Evolutionary conservation across 306 rosid species (phyloP).

Genomic region (Glycine soja): DNA sequence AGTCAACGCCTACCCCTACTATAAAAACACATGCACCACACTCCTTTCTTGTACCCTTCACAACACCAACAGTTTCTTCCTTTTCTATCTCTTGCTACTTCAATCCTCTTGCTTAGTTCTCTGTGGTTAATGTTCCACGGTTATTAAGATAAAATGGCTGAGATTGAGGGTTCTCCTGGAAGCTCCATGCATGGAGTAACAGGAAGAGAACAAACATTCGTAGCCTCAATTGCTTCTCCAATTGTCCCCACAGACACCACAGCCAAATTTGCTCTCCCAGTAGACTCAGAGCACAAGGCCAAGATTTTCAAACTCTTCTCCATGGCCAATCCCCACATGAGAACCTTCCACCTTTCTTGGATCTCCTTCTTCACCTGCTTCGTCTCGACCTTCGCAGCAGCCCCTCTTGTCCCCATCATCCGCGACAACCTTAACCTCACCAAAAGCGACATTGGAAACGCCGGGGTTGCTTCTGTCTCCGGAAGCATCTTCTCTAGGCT

Average conservation of each 20-base stretch:
- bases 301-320: slow-evolving; percentile 79
- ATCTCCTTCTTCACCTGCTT: slow-evolving; percentile 89
- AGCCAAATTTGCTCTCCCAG: slow-evolving; percentile 74
- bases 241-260: slow-evolving; percentile 71
- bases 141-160: slow-evolving; percentile 38
- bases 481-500: slow-evolving; percentile 91
- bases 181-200: slow-evolving; percentile 98
- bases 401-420: slow-evolving; percentile 79
- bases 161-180: slow-evolving; percentile 71
- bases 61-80: background rate
- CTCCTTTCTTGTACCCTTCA: slow-evolving; percentile 5
- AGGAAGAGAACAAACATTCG: slow-evolving; percentile 71
- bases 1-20: slow-evolving; percentile 56
- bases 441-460: slow-evolving; percentile 81
- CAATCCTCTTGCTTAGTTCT: background rate
- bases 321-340: slow-evolving; percentile 87
- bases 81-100: background rate
- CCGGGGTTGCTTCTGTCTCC: slow-evolving; percentile 86
- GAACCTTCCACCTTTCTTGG: slow-evolving; percentile 96
- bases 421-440: slow-evolving; percentile 84
- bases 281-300: slow-evolving; percentile 84
- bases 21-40: slow-evolving; percentile 54
- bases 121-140: background rate
- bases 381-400: slow-evolving; percentile 85
- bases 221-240: slow-evolving; percentile 75